Evolutionary conservation across 805 yeast genomes (phyloP), one percentile per base, ranked within the genome.

Genomic region (Phaffomyces antillensis): DNA sequence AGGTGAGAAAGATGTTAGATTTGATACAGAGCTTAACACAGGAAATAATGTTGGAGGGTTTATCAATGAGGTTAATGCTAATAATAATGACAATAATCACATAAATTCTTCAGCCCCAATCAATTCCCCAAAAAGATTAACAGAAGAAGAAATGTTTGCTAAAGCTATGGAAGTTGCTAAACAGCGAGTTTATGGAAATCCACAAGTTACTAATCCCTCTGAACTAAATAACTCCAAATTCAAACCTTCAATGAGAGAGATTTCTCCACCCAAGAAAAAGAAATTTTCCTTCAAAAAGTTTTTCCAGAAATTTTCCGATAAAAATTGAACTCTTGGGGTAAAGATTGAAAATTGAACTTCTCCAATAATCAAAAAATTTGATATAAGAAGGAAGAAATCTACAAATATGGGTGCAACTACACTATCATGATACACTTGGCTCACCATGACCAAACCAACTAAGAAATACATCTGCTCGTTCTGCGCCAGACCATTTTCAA

Each of bases 111-210:
- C 26, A 8, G 20, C 42, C 6, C 18, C 34, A 13, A 13, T 18
- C 20, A 15, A 20, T 13, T 25, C 16, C 6, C 16, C 16, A 4
- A 25, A 36, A 15, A 24, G 23, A 26, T 10, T 46, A 2, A 40
- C 40, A 2, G 46, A 49, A 23, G 48, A 36, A 58, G 75, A 25
- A 73, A 73, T 23, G 75, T 46, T 39, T 23, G 45, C 44, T 1
- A 38, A 31, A 16, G 52, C 52, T 1, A 16, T 48, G 31, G 44
- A 48, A 17, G 36, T 48, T 26, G 52, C 52, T 3, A 37, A 40
- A 25, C 20, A 43, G 15, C 35, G 39, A 36, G 49, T 48, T 3
- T 46, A 42, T 39, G 52, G 51, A 15, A 49, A 35, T 18, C 17
- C 25, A 31, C 42, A 26, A 30, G 24, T 6, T 18, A 17, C 7